These are phyloP conservation scores for Sporobolomyces pararoseus DNA, from an alignment of 768 basidiomycete genomes.

Conservation along the genomic window DNA sequence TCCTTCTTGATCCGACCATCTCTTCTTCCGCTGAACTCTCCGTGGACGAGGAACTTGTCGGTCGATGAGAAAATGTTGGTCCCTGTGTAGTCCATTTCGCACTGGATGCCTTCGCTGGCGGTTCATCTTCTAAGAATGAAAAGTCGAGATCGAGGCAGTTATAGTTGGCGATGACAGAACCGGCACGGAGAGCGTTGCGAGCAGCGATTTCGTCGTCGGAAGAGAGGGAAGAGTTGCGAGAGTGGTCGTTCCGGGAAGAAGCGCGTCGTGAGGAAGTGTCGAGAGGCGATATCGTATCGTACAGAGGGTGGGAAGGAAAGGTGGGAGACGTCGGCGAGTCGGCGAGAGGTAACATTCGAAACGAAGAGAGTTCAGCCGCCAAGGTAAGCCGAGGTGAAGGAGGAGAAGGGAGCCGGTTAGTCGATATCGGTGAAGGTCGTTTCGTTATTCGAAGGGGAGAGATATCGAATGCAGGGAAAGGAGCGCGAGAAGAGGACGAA, in stretches of 20 bases:
- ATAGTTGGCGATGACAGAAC: conserved; percentile 26
- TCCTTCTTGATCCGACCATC: neutral
- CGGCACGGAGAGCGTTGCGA: conserved; percentile 15
- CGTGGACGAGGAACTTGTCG: conserved; percentile 8
- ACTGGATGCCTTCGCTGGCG: conserved; percentile 4
- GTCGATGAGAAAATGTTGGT: neutral
- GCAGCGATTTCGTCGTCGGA: conserved; percentile 11
- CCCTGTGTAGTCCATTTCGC: too few species aligned
- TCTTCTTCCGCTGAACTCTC: neutral
- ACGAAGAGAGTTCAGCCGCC: conserved; percentile 6
- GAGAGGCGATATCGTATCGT: neutral
- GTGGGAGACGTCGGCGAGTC: neutral
- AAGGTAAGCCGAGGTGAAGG: neutral
- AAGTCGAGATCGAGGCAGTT: conserved; percentile 38
- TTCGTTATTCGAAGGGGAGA: neutral
- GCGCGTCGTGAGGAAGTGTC: neutral
- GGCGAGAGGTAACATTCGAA: conserved; percentile 1
- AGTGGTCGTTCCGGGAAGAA: too few species aligned
- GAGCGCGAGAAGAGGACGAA: too few species aligned
- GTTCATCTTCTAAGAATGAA: conserved; percentile 37
- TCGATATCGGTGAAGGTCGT: neutral
- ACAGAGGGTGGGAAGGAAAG: neutral
- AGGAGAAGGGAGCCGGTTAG: neutral
- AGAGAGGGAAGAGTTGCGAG: neutral
- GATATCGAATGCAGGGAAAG: neutral